Evolutionary conservation across 2,329 filamentous ascomycete species (phyloP).

Genomic region (Penicillium sp.): DNA sequence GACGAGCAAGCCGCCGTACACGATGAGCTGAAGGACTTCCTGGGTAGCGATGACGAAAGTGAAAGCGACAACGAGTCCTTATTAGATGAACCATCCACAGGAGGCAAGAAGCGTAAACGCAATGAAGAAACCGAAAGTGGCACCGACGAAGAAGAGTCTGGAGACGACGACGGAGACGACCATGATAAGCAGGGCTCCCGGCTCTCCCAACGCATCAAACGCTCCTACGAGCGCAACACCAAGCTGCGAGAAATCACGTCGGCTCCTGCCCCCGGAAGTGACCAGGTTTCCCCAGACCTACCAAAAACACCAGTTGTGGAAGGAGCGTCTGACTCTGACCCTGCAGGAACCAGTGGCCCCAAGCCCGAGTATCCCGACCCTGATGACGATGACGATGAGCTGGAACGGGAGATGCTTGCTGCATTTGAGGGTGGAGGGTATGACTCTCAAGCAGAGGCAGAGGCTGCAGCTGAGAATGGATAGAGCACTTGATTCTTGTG

Average conservation of each 20-base stretch:
- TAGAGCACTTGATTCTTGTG: slow-evolving; percentile 15
- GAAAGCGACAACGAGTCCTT: slow-evolving; percentile 50
- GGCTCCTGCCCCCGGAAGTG: slow-evolving; percentile 16
- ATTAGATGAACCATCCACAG: slow-evolving; percentile 20
- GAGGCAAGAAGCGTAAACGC: slow-evolving; percentile 41
- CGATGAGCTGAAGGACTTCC: slow-evolving; percentile 72
- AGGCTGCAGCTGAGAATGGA: slow-evolving; percentile 34
- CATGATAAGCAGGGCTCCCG: slow-evolving; percentile 41
- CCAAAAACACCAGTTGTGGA: slow-evolving; percentile 1
- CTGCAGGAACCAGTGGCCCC: slow-evolving; percentile 29
- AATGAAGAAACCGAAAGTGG: slow-evolving; percentile 25
- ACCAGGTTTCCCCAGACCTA: not conserved
- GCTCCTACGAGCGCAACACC: slow-evolving; percentile 42
- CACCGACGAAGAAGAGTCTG: slow-evolving; percentile 22
- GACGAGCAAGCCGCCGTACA: slow-evolving; percentile 65
- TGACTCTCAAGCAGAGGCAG: slow-evolving; percentile 36
- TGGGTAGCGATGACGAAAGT: slow-evolving; percentile 52
- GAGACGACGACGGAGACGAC: slow-evolving; percentile 33
- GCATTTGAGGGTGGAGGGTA: slow-evolving; percentile 52
- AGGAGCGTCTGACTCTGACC: slow-evolving; percentile 27
- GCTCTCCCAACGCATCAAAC: slow-evolving; percentile 42
- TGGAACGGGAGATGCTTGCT: slow-evolving; percentile 58
- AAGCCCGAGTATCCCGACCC: slow-evolving; percentile 29
- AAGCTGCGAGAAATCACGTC: slow-evolving; percentile 39
- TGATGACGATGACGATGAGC: slow-evolving; percentile 47